Conservation (phyloP, 73 alveolate genomes). For the Effrenium voratum region DNA sequence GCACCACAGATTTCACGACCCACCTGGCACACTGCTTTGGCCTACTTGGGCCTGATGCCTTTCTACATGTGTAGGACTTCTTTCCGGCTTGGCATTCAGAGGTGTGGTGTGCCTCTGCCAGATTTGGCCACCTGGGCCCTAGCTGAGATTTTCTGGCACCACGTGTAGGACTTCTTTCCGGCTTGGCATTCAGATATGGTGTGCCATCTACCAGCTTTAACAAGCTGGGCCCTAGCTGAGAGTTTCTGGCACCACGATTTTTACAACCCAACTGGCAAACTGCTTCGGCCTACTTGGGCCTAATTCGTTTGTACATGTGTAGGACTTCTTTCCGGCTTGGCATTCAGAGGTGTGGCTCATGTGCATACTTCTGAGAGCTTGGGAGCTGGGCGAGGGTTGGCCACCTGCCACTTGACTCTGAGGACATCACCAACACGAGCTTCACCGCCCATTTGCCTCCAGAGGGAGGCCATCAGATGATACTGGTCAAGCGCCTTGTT, state of each 20-base stretch:
- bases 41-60: not conserved
- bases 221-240: not conserved
- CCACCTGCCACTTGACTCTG: not conserved
- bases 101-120: not conserved
- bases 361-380: not conserved
- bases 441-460: not conserved
- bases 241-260: not conserved
- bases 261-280: constrained; percentile 27
- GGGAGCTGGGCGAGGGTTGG: not conserved
- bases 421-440: not conserved
- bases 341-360: no score
- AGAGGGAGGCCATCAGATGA: not conserved
- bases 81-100: no score
- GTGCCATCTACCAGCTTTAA: constrained; percentile 37
- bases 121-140: not conserved
- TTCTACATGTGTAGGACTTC: not conserved
- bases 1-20: not conserved
- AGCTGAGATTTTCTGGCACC: not conserved
- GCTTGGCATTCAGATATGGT: not conserved
- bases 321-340: no score
- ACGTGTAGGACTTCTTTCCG: not conserved
- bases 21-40: not conserved
- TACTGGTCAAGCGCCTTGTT: not conserved
- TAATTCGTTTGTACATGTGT: not conserved
- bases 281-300: not conserved